These are phyloP conservation scores for Fusarium sacchari DNA, from an alignment of 2,329 filamentous ascomycete genomes.

Conservation along the genomic window DNA sequence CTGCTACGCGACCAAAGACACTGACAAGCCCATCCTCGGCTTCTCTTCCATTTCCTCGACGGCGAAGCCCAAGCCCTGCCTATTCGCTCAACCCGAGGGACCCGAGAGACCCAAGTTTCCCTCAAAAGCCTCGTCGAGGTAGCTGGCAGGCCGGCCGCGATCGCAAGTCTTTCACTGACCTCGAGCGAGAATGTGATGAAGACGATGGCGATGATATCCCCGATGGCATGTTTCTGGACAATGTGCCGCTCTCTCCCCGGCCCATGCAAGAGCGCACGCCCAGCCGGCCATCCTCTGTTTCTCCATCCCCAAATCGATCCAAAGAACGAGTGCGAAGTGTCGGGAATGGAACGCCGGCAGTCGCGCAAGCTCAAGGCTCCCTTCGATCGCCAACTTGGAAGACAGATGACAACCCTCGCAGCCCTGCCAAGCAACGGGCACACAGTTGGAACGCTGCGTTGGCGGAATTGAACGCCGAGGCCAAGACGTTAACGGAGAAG, in stretches of 20 bases:
- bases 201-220: constrained; percentile 83
- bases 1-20: constrained; percentile 45
- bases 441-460: constrained; percentile 81
- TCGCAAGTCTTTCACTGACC: constrained; percentile 74
- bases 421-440: constrained; percentile 64
- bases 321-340: constrained; percentile 65
- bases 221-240: constrained; percentile 81
- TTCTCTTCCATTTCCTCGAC: constrained; percentile 51
- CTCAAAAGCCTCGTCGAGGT: constrained; percentile 62
- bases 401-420: constrained; percentile 55
- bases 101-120: constrained; percentile 54
- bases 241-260: constrained; percentile 83
- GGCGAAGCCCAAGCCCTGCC: constrained; percentile 63
- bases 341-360: constrained; percentile 71
- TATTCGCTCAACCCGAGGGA: constrained; percentile 58
- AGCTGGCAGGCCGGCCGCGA: constrained; percentile 76
- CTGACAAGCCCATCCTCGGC: constrained; percentile 48
- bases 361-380: constrained; percentile 68
- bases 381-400: constrained; percentile 67
- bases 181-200: constrained; percentile 80
- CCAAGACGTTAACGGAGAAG: constrained; percentile 79
- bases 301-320: constrained; percentile 63
- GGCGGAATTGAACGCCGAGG: constrained; percentile 75
- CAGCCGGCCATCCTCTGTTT: constrained; percentile 63
- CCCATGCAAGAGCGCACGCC: constrained; percentile 65